Base-by-base conservation (phyloP, 163 green algal genomes). In the Chlamydomonas reinhardtii region DNA sequence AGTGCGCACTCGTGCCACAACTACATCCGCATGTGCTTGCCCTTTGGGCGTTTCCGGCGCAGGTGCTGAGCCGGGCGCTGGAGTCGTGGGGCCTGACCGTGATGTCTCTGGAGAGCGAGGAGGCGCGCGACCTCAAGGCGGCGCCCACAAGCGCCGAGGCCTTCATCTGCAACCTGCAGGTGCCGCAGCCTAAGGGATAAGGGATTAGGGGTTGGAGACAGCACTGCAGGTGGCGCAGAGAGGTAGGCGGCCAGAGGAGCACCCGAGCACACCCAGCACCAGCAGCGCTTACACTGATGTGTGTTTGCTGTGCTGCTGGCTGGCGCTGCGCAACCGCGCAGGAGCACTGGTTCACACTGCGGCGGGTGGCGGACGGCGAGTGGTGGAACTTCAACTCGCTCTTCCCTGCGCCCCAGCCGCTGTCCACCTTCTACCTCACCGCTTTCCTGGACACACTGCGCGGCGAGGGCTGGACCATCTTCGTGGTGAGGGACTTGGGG, bases 331-430 rank as follows among this genome's bases (percentile, higher is more conserved):
- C n/a, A n/a, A n/a, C n/a, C n/a, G n/a, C n/a, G n/a, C 87, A 97
- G 91, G 90, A 98, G 87, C 97, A 99, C 90, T 99, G 97, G 97
- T 98, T 98, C 84, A 96, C 96, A 15, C 90, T 99, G 15, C 91
- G 97, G 2, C 31, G 12, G 73, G 89, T 74, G 79, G 70, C 96
- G 0, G 70, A 70, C 3, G 95, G 88, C 5, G 76, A 89, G 14
- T 98, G 93, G 90, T 98, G 91, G 90, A 97, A 99, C 90, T 96
- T 99, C 90, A 99, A 99, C 91, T 95, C 84, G 56, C 71, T 87
- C 82, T 92, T 88, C 69, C 85, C 86, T 0, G 89, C 89, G 0
- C 96, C 96, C 5, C 82, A 95, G 86, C 86, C 86, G 0, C 89
- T 98, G 68, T 91, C 83, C 34, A 59, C 74, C 31, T 94, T 97